Conservation (phyloP, 2,329 filamentous ascomycete genomes). For the Diaporthe aspalathi region DNA sequence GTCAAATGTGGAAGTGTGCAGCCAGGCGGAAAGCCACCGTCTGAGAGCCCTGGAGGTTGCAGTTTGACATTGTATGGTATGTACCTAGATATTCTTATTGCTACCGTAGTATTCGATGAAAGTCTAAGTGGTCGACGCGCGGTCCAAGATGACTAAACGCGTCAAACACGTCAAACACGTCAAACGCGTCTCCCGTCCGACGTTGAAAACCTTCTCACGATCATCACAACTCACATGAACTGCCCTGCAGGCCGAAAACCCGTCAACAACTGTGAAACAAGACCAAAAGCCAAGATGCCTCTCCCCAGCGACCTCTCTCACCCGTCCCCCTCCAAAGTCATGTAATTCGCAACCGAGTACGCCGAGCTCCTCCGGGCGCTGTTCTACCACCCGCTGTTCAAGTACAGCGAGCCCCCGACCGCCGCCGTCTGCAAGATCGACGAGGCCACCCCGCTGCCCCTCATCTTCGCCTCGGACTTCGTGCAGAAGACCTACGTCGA, state of each 20-base stretch:
- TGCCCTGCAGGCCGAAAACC: not conserved
- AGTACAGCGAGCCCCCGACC: slow-evolving; percentile 4
- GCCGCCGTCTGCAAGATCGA: not conserved
- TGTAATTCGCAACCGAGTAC: not conserved
- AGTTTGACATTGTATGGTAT: too few species aligned
- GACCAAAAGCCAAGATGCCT: not conserved
- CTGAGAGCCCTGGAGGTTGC: too few species aligned
- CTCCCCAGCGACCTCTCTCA: not conserved
- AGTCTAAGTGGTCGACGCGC: not conserved
- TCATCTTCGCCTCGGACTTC: not conserved
- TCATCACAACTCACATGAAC: not conserved
- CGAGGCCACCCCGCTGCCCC: not conserved
- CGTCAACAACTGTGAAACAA: too few species aligned
- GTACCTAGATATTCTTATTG: too few species aligned
- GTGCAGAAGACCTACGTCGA: slow-evolving; percentile 9
- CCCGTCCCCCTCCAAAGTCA: not conserved
- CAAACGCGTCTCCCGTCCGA: not conserved
- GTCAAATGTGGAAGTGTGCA: too few species aligned
- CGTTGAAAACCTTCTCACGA: not conserved
- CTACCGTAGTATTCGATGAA: not conserved
- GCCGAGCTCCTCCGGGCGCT: slow-evolving; percentile 8
- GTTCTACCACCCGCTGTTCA: slow-evolving; percentile 12
- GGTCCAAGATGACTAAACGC: too few species aligned
- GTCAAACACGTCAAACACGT: not conserved
- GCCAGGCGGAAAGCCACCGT: too few species aligned